Base-by-base conservation (phyloP, 768 basidiomycete genomes). In the Tephrocybe sp. region DNA sequence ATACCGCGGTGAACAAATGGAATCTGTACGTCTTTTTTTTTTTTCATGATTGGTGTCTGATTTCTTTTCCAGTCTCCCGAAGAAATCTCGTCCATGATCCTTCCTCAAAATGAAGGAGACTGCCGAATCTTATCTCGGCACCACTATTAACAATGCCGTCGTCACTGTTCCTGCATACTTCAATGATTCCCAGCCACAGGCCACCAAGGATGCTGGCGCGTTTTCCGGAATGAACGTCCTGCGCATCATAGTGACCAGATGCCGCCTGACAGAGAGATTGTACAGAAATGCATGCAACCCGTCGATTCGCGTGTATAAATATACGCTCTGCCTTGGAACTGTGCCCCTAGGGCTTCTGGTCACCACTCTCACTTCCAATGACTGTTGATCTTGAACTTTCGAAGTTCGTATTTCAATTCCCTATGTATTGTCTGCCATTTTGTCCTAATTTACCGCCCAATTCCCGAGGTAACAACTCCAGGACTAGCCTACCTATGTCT, bases 21-120 rank as follows among this genome's bases (percentile, higher is more conserved):
- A 88, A 50, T 97, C 97, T 63, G 91, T 94, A 58, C 64, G 89
- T 80, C 3, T 18, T 23, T 16, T 23, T 13, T 3, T 15, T 10
- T 4, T 9, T 13, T 24, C 36, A 1, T 0, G 37, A 23, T 19
- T 7, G 21, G 24, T 24, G 23, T 24, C 18, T 40, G 15, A 34
- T n/a, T 4, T 4, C 30, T 41, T 34, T 18, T 51, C n/a, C 15
- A 93, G 91, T 85, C 91, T 0, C 89, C 94, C 6, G 94, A 95
- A 68, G 93, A 97, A 72, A 84, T 98, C 59, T 89, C 85, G 36
- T 94, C 95, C 50, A 98, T 97, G 95, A 80, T 98, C 61, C 76
- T 98, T n/a, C 47, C 75, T 69, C 52, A 98, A 97, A 80, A 97
- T 98, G 95, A 97, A 97, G 80, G 95, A 98, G 77, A 98, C 93